These are phyloP conservation scores for Epichloe bromicola DNA, from an alignment of 2,329 filamentous ascomycete species.

Conservation along the genomic window DNA sequence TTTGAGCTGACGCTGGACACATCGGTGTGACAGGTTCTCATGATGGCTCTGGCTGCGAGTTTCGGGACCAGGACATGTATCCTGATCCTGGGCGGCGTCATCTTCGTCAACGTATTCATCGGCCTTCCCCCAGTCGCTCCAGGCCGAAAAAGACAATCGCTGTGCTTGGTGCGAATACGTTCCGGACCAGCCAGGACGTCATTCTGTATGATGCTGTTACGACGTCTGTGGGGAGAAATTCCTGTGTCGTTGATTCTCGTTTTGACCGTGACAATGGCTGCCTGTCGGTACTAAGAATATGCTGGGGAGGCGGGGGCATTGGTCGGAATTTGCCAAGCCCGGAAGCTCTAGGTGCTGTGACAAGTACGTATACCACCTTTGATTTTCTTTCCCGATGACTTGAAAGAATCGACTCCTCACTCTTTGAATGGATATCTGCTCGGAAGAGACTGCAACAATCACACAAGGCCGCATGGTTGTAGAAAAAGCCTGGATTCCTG, in stretches of 20 bases:
- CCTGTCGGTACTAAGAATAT: conserved; percentile 34
- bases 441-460: conserved; percentile 22
- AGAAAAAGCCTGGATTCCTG: conserved; percentile 18
- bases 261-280: conserved; percentile 41
- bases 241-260: conserved; percentile 32
- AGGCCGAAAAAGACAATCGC: conserved; percentile 27
- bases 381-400: not conserved
- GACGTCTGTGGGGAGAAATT: conserved; percentile 30
- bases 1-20: too few species aligned
- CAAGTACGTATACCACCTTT: conserved; percentile 21
- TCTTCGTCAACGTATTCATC: conserved; percentile 22
- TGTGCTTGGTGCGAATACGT: conserved; percentile 25
- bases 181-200: conserved; percentile 20
- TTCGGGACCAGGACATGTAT: conserved; percentile 38
- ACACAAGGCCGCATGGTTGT: conserved; percentile 17
- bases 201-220: conserved; percentile 25
- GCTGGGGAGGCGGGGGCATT: conserved; percentile 33
- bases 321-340: conserved; percentile 32
- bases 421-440: conserved; percentile 15
- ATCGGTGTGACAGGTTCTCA: conserved; percentile 24
- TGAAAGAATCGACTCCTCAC: not conserved
- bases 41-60: conserved; percentile 44
- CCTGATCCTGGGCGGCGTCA: conserved; percentile 25
- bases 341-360: conserved; percentile 36
- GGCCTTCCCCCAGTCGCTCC: conserved; percentile 28